Evolutionary conservation across 2,329 filamentous ascomycete species (phyloP).

Genomic region (Boeremia lycopersici): DNA sequence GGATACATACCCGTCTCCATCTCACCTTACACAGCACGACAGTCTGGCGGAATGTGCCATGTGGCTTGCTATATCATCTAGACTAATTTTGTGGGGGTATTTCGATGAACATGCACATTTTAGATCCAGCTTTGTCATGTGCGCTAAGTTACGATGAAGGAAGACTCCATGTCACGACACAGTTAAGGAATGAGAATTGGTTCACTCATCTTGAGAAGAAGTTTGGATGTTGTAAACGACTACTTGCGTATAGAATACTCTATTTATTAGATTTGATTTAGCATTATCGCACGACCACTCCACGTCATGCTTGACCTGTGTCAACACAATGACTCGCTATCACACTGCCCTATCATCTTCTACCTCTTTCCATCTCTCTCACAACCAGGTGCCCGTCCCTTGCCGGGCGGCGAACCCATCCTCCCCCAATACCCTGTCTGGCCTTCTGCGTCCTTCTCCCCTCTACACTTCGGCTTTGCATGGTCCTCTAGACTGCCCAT

Average conservation of each 20-base stretch:
- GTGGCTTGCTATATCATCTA: background rate
- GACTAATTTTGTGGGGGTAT: background rate
- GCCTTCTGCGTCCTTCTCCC: constrained; percentile 13
- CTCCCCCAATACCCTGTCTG: constrained; percentile 35
- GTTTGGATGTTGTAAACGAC: too few relatives aligned
- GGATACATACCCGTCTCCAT: constrained; percentile 5
- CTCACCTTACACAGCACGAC: background rate
- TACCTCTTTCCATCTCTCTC: background rate
- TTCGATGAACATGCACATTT: background rate
- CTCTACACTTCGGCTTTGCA: constrained; percentile 53
- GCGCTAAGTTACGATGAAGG: too few relatives aligned
- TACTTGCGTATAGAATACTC: too few relatives aligned
- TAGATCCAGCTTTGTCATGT: too few relatives aligned
- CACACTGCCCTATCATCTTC: background rate
- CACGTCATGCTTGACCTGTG: too few relatives aligned
- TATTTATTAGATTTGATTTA: too few relatives aligned
- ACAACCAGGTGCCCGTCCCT: background rate
- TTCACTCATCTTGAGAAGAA: too few relatives aligned
- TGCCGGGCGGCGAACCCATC: background rate
- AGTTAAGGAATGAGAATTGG: too few relatives aligned
- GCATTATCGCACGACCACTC: too few relatives aligned
- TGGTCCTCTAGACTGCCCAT: constrained; percentile 62
- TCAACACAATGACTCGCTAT: too few relatives aligned
- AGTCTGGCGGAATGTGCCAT: background rate
- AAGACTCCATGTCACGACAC: too few relatives aligned